Percentiles rank a stretch among this genome's conserved stretches.
phyloP scores from a whole-genome alignment of 1,139 yeast species.

The Nematodospora anomalae region DNA sequence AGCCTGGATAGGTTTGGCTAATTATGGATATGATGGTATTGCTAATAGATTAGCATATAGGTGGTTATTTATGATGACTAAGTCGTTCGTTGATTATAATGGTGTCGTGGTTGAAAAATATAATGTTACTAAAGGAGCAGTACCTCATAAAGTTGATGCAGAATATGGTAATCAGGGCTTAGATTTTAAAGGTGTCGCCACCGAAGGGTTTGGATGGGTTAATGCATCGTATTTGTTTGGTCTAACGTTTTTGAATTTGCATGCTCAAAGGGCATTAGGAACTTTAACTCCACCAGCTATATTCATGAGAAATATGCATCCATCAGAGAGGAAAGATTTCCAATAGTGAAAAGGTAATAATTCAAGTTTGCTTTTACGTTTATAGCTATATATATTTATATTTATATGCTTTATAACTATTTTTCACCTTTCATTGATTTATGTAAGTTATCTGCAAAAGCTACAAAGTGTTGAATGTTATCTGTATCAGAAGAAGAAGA shows the following conservation, averaged over 20 bases:
- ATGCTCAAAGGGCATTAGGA: slow-evolving; percentile 77
- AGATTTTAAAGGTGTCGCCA: slow-evolving; percentile 89
- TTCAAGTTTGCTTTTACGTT: background rate
- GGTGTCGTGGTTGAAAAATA: slow-evolving; percentile 97
- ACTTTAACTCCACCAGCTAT: slow-evolving; percentile 77
- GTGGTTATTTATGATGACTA: slow-evolving; percentile 88
- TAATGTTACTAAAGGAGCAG: slow-evolving; percentile 79
- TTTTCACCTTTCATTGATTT: background rate
- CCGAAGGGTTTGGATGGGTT: slow-evolving; percentile 98
- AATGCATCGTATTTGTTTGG: slow-evolving; percentile 85
- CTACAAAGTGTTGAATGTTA: too few relatives aligned
- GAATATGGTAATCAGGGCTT: slow-evolving; percentile 98
- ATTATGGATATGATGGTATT: slow-evolving; percentile 68
- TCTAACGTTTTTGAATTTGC: slow-evolving; percentile 62
- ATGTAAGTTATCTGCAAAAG: too few relatives aligned
- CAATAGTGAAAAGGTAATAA: slow-evolving; percentile 1
- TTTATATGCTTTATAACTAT: background rate
- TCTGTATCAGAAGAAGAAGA: too few relatives aligned
- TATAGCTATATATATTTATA: background rate
- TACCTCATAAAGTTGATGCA: slow-evolving; percentile 91
- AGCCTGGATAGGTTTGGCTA: slow-evolving; percentile 83
- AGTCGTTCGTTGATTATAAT: slow-evolving; percentile 89
- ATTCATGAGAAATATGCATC: slow-evolving; percentile 55
- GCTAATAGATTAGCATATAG: slow-evolving; percentile 77
- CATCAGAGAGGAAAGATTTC: slow-evolving; percentile 35